phyloP scores from a whole-genome alignment of 2,329 filamentous ascomycete species.

The Mycosphaerella sp. region DNA sequence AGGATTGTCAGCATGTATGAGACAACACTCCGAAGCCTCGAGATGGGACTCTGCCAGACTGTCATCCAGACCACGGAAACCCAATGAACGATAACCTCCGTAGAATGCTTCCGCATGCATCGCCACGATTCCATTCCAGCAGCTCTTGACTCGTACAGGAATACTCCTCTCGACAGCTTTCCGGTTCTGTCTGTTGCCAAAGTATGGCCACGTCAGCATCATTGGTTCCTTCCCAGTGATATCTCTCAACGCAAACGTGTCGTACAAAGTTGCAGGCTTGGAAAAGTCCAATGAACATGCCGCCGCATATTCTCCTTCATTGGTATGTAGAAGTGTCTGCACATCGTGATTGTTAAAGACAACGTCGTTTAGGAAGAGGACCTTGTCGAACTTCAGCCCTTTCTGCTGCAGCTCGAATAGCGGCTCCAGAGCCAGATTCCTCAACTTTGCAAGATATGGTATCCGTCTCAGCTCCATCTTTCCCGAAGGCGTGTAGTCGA shows the following conservation, averaged over 20 bases:
- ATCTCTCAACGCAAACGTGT: conserved; percentile 58
- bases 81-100: conserved; percentile 37
- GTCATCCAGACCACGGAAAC: conserved; percentile 60
- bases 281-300: conserved; percentile 58
- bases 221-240: conserved; percentile 45
- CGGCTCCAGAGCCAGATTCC: conserved; percentile 59
- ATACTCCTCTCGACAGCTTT: conserved; percentile 47
- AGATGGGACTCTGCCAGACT: conserved; percentile 55
- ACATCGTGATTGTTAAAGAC: conserved; percentile 55
- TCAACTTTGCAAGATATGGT: conserved; percentile 58
- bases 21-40: conserved; percentile 73
- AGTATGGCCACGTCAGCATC: conserved; percentile 56
- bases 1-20: conserved; percentile 67
- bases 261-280: conserved; percentile 51
- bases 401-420: conserved; percentile 46
- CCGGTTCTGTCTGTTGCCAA: conserved; percentile 46
- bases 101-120: conserved; percentile 54
- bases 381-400: conserved; percentile 52
- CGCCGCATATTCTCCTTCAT: conserved; percentile 53
- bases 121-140: conserved; percentile 53
- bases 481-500: conserved; percentile 27
- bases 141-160: conserved; percentile 56
- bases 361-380: conserved; percentile 59
- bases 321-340: conserved; percentile 50
- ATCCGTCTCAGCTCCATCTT: conserved; percentile 57